These are phyloP conservation scores for Exophiala alcalophila DNA, from an alignment of 2,329 filamentous ascomycete genomes.

Conservation along the genomic window DNA sequence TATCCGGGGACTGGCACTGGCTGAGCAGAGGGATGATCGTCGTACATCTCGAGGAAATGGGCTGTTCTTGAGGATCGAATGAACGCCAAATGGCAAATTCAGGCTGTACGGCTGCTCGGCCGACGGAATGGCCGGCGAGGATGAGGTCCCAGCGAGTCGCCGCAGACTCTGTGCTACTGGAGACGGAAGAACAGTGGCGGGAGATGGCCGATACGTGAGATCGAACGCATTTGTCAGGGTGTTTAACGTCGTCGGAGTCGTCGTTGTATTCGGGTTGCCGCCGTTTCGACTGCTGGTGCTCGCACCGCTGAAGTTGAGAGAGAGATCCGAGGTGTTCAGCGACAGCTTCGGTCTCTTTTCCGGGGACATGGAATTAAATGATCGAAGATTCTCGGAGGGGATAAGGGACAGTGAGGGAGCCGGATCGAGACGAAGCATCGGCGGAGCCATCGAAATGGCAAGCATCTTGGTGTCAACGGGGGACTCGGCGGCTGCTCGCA, in stretches of 20 bases:
- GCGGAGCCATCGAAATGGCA: conserved; percentile 16
- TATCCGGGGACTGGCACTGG: conserved; percentile 37
- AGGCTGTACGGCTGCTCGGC: conserved; percentile 36
- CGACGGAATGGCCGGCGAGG: conserved; percentile 5
- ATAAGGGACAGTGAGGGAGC: conserved; percentile 5
- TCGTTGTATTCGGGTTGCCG: conserved; percentile 30
- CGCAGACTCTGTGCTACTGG: conserved; percentile 19
- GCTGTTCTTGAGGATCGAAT: conserved; percentile 49
- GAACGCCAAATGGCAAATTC: conserved; percentile 44
- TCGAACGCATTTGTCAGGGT: conserved; percentile 62
- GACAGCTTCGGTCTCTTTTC: conserved; percentile 56
- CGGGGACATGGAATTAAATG: conserved; percentile 12
- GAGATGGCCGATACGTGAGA: conserved; percentile 38
- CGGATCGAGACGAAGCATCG: conserved; percentile 15
- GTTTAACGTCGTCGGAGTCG: conserved; percentile 60
- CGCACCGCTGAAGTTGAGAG: conserved; percentile 53
- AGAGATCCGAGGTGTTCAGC: conserved; percentile 54
- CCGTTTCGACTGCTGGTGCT: conserved; percentile 42
- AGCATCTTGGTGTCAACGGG: conserved; percentile 15
- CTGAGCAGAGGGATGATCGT: conserved; percentile 41
- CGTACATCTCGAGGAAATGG: conserved; percentile 37
- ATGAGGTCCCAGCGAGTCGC: conserved; percentile 29
- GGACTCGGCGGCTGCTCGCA: conserved; percentile 2
- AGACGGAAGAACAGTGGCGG: conserved; percentile 37
- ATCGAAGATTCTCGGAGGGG: conserved; percentile 5